phyloP scores from a whole-genome alignment of 2,329 filamentous ascomycete genomes.

The Aspergillus ibericus region DNA sequence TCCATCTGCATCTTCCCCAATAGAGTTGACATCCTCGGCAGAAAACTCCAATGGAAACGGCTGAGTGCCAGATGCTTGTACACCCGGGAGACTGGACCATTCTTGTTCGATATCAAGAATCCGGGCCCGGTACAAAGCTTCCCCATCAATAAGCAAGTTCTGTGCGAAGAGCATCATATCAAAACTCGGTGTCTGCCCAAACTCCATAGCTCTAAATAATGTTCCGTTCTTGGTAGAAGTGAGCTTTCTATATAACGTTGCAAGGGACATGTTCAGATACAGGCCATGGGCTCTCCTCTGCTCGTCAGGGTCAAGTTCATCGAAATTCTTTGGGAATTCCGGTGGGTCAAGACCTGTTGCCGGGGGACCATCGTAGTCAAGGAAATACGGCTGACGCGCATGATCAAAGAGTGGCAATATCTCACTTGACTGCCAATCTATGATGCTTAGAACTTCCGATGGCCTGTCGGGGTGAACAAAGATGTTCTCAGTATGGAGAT shows the following conservation, averaged over 20 bases:
- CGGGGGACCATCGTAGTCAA: constrained; percentile 34
- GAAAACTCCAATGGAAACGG: constrained; percentile 13
- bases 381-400: constrained; percentile 32
- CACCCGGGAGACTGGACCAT: constrained; percentile 14
- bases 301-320: constrained; percentile 23
- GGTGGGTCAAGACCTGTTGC: constrained; percentile 7
- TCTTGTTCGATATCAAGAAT: constrained; percentile 13
- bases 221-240: constrained; percentile 5
- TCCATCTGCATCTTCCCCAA: constrained; percentile 11
- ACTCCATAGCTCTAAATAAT: constrained; percentile 15
- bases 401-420: constrained; percentile 39
- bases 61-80: constrained; percentile 9
- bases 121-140: constrained; percentile 13
- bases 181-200: constrained; percentile 13
- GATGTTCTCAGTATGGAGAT: constrained; percentile 40
- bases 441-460: constrained; percentile 21
- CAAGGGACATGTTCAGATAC: constrained; percentile 14
- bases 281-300: constrained; percentile 7
- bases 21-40: constrained; percentile 4
- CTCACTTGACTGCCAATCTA: constrained; percentile 30
- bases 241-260: constrained; percentile 12
- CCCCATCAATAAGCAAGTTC: constrained; percentile 15
- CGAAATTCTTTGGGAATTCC: constrained; percentile 21
- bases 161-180: constrained; percentile 14
- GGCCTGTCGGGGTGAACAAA: constrained; percentile 24